Evolutionary conservation across 805 yeast genomes (phyloP).

Genomic region (Metschnikowia santaceciliae): DNA sequence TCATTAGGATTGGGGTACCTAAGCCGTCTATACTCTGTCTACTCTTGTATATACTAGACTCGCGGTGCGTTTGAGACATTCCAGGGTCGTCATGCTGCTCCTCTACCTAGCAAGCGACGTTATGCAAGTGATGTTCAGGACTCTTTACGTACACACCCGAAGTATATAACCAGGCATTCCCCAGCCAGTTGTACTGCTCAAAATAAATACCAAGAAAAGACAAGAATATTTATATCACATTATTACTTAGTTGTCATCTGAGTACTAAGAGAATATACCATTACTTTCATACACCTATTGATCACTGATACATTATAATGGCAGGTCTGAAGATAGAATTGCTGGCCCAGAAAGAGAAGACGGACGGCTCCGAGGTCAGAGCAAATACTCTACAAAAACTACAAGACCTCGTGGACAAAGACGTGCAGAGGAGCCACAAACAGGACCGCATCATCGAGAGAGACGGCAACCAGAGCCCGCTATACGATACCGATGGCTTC

Average conservation of each 20-base stretch:
- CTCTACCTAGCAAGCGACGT: neutral
- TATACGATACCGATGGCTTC: slow-evolving; percentile 33
- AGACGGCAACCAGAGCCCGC: slow-evolving; percentile 1
- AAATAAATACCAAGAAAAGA: no score
- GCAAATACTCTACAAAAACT: slow-evolving; percentile 24
- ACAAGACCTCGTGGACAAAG: slow-evolving; percentile 22
- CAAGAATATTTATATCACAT: no score
- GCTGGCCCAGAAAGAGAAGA: slow-evolving; percentile 24
- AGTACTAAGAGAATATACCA: no score
- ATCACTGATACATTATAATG: neutral
- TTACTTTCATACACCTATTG: no score
- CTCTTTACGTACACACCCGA: neutral
- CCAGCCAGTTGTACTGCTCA: neutral
- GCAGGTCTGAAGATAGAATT: slow-evolving; percentile 20
- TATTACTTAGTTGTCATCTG: no score
- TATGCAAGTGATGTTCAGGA: neutral
- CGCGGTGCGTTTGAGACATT: neutral
- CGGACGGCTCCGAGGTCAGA: slow-evolving; percentile 7
- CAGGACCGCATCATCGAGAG: slow-evolving; percentile 1
- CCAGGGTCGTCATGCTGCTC: neutral
- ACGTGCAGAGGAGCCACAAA: slow-evolving; percentile 8
- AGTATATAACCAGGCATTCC: neutral
- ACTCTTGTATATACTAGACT: no score
- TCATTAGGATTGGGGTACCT: no score
- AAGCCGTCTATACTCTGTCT: no score